Evolutionary conservation across 2,329 filamentous ascomycete genomes (phyloP), one percentile per base, ranked within the genome.

Genomic region (Cryphonectria japonica): DNA sequence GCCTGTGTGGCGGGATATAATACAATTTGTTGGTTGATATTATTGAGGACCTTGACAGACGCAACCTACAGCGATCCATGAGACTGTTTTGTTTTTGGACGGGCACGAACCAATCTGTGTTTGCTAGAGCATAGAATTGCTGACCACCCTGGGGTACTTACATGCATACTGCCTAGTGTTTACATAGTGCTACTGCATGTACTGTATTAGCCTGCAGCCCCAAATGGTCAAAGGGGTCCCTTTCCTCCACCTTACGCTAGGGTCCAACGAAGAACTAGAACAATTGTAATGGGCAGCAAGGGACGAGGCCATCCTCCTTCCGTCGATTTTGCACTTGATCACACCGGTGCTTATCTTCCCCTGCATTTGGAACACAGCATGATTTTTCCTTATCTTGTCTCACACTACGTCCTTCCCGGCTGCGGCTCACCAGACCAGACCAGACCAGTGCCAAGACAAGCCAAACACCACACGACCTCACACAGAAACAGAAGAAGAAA

Each of bases 331-430:
- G 60, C 60, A 39, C 16, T 8, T 13, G 29, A 26, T n/a, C 60
- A 41, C 60, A 39, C 41, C 64, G 7, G 7, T 14, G 14, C 64
- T 66, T 66, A 66, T 66, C 64, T 66, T 57, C n/a, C 32, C 62
- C 62, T 65, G 62, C 41, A 46, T 46, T 11, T 50, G 14, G 26
- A 16, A 46, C 29, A 46, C 43, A 11, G 19, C 19, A 50, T 50
- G 2, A 19, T 32, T 50, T 9, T 64, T 46, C 11, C 29, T 41
- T 41, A 62, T 41, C 62, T 65, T 32, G 43, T 46, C 62, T 64
- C 62, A 19, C 41, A n/a, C 26, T 26, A 13, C 41, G 16, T 19
- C 13, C 62, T 41, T 39, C 52, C 26, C 52, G 29, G 52, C 52
- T 29, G 29, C 62, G 43, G 62, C 16, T 39, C 62, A 46, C 62